Evolutionary conservation across 495 filamentous ascomycete genomes (phyloP).

Genomic region (Penicillium cataractarum): DNA sequence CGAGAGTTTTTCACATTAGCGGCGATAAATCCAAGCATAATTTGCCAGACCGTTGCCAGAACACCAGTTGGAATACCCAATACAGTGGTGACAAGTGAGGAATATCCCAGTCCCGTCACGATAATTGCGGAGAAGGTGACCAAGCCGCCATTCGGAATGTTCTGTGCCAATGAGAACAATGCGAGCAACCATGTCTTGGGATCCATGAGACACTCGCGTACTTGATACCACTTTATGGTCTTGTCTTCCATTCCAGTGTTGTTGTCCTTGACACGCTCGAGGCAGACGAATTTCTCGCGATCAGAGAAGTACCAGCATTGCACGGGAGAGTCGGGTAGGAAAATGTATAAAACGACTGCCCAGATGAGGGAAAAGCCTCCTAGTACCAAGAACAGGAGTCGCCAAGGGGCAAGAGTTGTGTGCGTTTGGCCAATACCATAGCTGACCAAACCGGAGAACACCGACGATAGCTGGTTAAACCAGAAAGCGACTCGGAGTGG

Average conservation of each 20-base stretch:
- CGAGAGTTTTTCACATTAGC: constrained; percentile 40
- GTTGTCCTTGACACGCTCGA: constrained; percentile 57
- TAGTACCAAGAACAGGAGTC: constrained; percentile 27
- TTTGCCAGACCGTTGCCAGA: constrained; percentile 33
- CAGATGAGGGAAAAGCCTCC: constrained; percentile 40
- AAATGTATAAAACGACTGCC: constrained; percentile 41
- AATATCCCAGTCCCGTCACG: constrained; percentile 42
- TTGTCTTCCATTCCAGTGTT: constrained; percentile 56
- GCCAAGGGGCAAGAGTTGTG: constrained; percentile 13
- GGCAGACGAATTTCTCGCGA: constrained; percentile 49
- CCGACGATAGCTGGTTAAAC: constrained; percentile 45
- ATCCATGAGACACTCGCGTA: constrained; percentile 50
- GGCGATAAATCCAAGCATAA: constrained; percentile 39
- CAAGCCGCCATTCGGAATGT: constrained; percentile 41
- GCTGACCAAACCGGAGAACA: constrained; percentile 19
- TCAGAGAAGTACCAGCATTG: constrained; percentile 46
- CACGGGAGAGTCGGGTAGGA: constrained; percentile 56
- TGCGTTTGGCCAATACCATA: constrained; percentile 23
- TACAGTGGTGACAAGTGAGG: constrained; percentile 32
- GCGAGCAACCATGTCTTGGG: constrained; percentile 45
- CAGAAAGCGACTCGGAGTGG: constrained; percentile 49
- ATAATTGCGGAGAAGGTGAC: constrained; percentile 42
- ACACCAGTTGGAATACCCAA: constrained; percentile 40
- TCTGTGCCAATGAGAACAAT: constrained; percentile 28
- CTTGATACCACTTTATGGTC: constrained; percentile 55